Base-by-base conservation (phyloP, 768 basidiomycete species). In the Tylopilus sp. region DNA sequence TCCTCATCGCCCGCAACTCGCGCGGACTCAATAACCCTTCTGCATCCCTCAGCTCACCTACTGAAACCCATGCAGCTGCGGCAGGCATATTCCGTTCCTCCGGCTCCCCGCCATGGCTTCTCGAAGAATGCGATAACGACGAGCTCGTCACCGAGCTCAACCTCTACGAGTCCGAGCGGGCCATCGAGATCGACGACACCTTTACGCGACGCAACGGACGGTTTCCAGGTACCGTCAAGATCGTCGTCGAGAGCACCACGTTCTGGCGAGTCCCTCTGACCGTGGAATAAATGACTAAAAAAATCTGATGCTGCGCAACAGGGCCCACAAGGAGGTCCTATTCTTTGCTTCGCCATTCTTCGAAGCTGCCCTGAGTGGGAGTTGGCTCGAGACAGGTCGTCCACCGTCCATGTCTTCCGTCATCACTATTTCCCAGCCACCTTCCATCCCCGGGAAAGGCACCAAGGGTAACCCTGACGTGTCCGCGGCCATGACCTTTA, bases 341-440 rank as follows among this genome's bases (percentile, higher is more conserved):
- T 88, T 86, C 71, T 96, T 93, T 65, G 88, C 92, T 5, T 94
- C 92, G n/a, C 91, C 93, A 0, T 96, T 96, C 77, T 96, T 96
- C 68, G 87, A 94, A 70, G 91, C 90, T 17, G 86, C 92, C 10
- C 74, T 96, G 43, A 90, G 90, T 60, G 93, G 93, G 9, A 83
- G 89, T 63, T 96, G 93, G 93, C 88, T 89, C 13, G 93, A 96
- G 72, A 94, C 87, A 7, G 87, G 85, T 30, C 79, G 88, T 34
- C 88, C 86, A 19, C 80, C 76, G 22, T 91, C 87, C 51, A 83
- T 87, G 77, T 89, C 86, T 24, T 91, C 89, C 45, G 77, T 91
- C 29, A 87, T 92, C 64, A 92, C 91, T 21, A 88, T 93, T 48
- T 87, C 89, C 3, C 87, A 90, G 60, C 84, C 86, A 0, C 84